Evolutionary conservation across 2,329 filamentous ascomycete species (phyloP).

Genomic region (Fusarium sp.): DNA sequence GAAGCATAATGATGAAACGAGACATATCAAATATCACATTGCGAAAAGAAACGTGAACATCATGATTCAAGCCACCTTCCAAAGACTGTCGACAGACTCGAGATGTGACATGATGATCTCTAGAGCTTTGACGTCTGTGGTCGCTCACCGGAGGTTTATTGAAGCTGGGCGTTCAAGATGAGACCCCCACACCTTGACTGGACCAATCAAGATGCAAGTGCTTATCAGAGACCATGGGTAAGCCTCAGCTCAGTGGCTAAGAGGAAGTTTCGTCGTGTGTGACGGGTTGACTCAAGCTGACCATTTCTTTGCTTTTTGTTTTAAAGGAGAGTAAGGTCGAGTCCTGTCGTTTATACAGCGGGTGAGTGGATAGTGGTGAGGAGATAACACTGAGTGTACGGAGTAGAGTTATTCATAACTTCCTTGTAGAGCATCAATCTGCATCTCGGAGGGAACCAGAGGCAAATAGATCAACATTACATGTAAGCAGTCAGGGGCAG

Average conservation of each 20-base stretch:
- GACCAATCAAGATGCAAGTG: conserved; percentile 37
- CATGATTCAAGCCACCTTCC: neutral
- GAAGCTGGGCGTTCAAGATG: conserved; percentile 22
- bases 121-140: conserved; percentile 7
- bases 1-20: conserved; percentile 3
- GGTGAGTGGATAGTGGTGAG: neutral
- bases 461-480: conserved; percentile 3
- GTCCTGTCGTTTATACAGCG: neutral
- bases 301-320: conserved; percentile 23
- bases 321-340: neutral
- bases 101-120: neutral
- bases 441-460: neutral
- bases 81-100: neutral
- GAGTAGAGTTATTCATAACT: neutral
- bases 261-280: conserved; percentile 21
- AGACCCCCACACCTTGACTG: conserved; percentile 31
- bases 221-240: conserved; percentile 39
- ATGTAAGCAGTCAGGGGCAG: conserved; percentile 21
- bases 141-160: conserved; percentile 1
- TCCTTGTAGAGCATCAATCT: neutral
- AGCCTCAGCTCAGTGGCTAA: neutral
- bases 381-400: conserved; percentile 1
- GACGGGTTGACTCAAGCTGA: neutral
- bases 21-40: conserved; percentile 12
- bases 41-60: neutral